phyloP scores from a whole-genome alignment of 805 yeast species.

The Saccharomycopsis capsularis region DNA sequence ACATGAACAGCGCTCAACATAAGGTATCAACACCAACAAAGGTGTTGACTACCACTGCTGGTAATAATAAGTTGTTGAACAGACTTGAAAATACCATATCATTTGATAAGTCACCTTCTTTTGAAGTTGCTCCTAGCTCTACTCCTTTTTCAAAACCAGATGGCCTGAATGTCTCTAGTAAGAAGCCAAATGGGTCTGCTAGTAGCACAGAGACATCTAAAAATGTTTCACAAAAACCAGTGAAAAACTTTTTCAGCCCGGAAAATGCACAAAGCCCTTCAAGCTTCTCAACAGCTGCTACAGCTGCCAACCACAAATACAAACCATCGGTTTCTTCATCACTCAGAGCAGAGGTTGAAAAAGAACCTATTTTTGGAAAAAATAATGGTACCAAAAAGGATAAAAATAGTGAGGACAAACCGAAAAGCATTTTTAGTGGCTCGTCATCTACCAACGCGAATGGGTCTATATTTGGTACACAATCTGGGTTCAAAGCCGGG shows the following conservation, averaged over 20 bases:
- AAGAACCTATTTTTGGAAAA: background rate
- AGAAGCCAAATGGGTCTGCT: background rate
- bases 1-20: no score
- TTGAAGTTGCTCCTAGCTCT: constrained; percentile 2
- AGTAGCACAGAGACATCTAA: no score
- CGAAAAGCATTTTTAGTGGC: background rate
- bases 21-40: background rate
- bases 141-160: constrained; percentile 5
- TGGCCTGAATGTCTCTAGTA: background rate
- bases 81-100: constrained; percentile 4
- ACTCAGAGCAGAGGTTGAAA: constrained; percentile 7
- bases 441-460: no score
- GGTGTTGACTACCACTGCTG: background rate
- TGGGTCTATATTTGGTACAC: no score
- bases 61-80: constrained; percentile 1
- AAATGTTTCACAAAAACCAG: no score
- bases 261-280: no score
- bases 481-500: no score
- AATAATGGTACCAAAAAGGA: background rate
- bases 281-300: no score
- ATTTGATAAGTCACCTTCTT: constrained; percentile 2
- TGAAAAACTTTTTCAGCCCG: no score
- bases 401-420: background rate
- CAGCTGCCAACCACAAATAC: constrained; percentile 3
- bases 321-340: constrained; percentile 15